Evolutionary conservation across 441 rosid species (phyloP), one percentile per base, ranked within the genome.

Genomic region (Adansonia rubrostipa): DNA sequence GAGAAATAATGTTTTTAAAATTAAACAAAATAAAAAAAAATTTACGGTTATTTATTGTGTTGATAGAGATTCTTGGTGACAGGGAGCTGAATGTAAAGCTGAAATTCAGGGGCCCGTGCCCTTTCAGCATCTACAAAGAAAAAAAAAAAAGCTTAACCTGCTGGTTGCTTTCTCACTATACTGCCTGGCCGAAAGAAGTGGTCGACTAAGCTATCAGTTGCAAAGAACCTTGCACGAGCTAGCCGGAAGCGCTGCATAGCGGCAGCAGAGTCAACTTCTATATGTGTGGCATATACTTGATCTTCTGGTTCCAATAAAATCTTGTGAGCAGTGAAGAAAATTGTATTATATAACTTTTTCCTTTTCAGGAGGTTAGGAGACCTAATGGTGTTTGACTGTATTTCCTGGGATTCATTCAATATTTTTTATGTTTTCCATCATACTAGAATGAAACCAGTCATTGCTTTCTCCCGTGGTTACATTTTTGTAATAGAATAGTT

Each of bases 161-260:
- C 85, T 13, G 99, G 96, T 28, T 95, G 92, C 88, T 86, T 93
- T 14, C 83, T 93, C 50, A 88, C 92, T 0, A 86, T 93, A 54
- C 75, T 95, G 78, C 92, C 97, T 1, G 97, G 97, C 65, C 88
- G 92, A 47, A 93, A 91, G 93, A 95, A 91, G 85, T 93, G 96
- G 36, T 28, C 36, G 94, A 87, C 92, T 9, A 92, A 92, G 82
- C 93, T 94, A 54, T 86, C 95, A 1, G 97, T 93, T 66, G 88
- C 90, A 0, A 94, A 92, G 91, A 92, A 94, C 78, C 85, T 88
- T 8, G 92, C 97, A 9, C 80, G 97, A 66, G 97, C 87, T 28
- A 28, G 36, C 36, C 36, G 36, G 36, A 28, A 28, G 36, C 36
- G 36, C 36, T 28, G 36, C 36, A 28, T 28, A 28, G 36, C 36